Conservation (phyloP, 768 basidiomycete species). For the Pleurotus cornucopiae region DNA sequence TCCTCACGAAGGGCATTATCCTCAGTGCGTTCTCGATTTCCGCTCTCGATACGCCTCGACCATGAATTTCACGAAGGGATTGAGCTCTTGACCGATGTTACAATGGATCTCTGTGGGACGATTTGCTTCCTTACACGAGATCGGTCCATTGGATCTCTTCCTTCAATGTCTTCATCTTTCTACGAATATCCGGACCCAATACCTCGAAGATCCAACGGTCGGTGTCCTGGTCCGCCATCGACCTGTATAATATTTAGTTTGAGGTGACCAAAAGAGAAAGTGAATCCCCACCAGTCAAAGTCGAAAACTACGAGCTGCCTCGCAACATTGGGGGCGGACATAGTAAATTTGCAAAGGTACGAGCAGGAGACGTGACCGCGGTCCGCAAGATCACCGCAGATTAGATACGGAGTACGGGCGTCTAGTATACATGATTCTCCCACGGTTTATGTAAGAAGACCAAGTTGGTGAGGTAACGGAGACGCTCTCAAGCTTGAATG, state of each 20-base stretch:
- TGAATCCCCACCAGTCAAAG: slow-evolving; percentile 79
- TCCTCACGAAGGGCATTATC: slow-evolving; percentile 81
- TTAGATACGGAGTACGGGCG: slow-evolving; percentile 10
- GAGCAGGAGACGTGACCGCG: not conserved
- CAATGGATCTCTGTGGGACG: not conserved
- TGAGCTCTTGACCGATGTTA: slow-evolving; percentile 43
- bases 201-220: slow-evolving; percentile 93
- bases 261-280: not conserved
- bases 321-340: slow-evolving; percentile 22
- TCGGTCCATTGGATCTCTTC: slow-evolving; percentile 84
- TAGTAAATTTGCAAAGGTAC: slow-evolving; percentile 11
- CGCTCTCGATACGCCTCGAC: slow-evolving; percentile 60
- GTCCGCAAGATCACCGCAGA: not conserved
- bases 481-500: slow-evolving; percentile 33
- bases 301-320: slow-evolving; percentile 88
- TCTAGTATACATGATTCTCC: not conserved
- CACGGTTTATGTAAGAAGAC: slow-evolving; percentile 19
- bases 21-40: slow-evolving; percentile 78
- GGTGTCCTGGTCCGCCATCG: slow-evolving; percentile 92
- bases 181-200: slow-evolving; percentile 76
- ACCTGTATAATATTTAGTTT: slow-evolving; percentile 41
- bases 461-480: slow-evolving; percentile 5
- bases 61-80: slow-evolving; percentile 67
- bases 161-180: slow-evolving; percentile 71
- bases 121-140: slow-evolving; percentile 62